These are phyloP conservation scores for Apiotrichum sp. DNA, from an alignment of 1,284 basidiomycete genomes.

Conservation along the genomic window DNA sequence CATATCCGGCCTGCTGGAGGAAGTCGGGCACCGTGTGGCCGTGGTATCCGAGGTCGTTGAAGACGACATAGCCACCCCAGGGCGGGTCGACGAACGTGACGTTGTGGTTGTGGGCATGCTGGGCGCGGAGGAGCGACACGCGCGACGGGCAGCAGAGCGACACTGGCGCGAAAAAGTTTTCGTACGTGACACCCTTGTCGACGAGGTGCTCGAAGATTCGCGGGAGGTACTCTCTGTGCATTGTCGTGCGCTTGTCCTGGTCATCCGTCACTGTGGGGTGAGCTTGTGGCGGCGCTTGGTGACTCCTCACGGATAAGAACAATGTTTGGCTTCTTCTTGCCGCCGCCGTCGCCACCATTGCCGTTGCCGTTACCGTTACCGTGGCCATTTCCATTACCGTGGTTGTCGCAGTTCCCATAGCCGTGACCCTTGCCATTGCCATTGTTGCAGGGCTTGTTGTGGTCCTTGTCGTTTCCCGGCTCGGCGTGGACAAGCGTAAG, in stretches of 20 bases:
- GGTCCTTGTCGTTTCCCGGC: too few species aligned
- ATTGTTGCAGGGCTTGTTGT: too few species aligned
- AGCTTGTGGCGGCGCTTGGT: too few species aligned
- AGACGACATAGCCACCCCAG: constrained; percentile 30
- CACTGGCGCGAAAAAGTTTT: constrained; percentile 29
- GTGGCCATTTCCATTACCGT: too few species aligned
- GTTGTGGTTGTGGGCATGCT: constrained; percentile 36
- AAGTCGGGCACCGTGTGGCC: constrained; percentile 30
- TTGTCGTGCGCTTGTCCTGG: constrained; percentile 21
- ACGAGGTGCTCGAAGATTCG: constrained; percentile 19
- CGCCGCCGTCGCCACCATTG: too few species aligned
- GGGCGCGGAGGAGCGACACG: constrained; percentile 25
- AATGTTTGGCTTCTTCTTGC: constrained; percentile 21
- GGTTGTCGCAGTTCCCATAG: too few species aligned
- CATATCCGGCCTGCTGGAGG: constrained; percentile 30
- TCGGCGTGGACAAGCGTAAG: too few species aligned
- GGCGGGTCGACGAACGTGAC: constrained; percentile 29
- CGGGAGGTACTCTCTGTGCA: constrained; percentile 17
- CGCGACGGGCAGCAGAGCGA: constrained; percentile 34
- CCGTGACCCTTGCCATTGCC: too few species aligned
- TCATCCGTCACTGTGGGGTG: constrained; percentile 23
- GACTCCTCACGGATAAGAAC: constrained; percentile 22
- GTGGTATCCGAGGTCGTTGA: constrained; percentile 31
- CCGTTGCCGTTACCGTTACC: too few species aligned
- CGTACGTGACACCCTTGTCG: constrained; percentile 21